Conservation (phyloP, 192 early-diverging fungal genomes). For the Podila minutissima region DNA sequence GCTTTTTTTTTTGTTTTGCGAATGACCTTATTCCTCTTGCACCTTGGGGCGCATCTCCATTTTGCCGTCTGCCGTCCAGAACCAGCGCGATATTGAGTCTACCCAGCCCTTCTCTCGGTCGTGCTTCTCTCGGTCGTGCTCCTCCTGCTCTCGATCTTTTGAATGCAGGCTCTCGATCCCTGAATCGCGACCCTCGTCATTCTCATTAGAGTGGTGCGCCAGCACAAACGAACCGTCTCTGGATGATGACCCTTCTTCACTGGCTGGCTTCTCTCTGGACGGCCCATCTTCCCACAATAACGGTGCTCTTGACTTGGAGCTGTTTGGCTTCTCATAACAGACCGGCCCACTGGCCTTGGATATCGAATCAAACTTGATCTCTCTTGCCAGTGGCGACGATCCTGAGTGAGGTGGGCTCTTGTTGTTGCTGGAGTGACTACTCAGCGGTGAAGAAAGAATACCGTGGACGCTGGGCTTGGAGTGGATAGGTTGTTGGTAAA, state of each 20-base stretch:
- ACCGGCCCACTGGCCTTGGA: neutral
- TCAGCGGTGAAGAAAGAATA: neutral
- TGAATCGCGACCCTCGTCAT: slow-evolving; percentile 13
- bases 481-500: neutral
- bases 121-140: neutral
- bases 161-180: slow-evolving; percentile 15
- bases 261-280: neutral
- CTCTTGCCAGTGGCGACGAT: slow-evolving; percentile 30
- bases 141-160: neutral
- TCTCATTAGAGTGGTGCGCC: neutral
- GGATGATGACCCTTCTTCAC: neutral
- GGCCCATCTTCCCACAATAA: neutral
- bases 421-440: neutral
- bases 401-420: slow-evolving; percentile 26
- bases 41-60: neutral
- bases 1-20: too few species aligned
- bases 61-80: slow-evolving; percentile 14
- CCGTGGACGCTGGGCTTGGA: neutral
- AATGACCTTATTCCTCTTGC: too few species aligned
- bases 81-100: slow-evolving; percentile 24
- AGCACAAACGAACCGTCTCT: slow-evolving; percentile 7
- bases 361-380: slow-evolving; percentile 28
- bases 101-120: slow-evolving; percentile 31
- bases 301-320: neutral
- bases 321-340: neutral